Percentiles rank a stretch among this genome's conserved stretches.
Conservation (phyloP, 1,139 yeast genomes). For the Candida pseudocylindracea region DNA sequence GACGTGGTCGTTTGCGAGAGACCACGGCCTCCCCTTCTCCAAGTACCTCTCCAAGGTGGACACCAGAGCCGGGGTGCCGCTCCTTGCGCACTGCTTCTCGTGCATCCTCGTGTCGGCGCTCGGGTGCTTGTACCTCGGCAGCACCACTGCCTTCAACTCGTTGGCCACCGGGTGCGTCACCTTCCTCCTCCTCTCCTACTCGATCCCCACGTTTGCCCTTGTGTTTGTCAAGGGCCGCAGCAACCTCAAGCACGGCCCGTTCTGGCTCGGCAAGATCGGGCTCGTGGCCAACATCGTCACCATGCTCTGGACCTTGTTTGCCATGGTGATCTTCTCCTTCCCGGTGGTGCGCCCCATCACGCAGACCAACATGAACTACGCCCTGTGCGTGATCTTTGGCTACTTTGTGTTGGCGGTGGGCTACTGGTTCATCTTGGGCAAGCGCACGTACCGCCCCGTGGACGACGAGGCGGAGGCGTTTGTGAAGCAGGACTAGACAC, state of each 20-base stretch:
- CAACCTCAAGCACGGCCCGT: slow-evolving; percentile 44
- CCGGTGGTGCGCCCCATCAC: slow-evolving; percentile 46
- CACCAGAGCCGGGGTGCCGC: slow-evolving; percentile 22
- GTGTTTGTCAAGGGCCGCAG: slow-evolving; percentile 28
- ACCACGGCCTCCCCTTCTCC: slow-evolving; percentile 27
- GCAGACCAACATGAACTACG: slow-evolving; percentile 45
- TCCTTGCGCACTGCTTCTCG: slow-evolving; percentile 31
- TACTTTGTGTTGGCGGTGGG: slow-evolving; percentile 27
- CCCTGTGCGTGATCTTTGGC: slow-evolving; percentile 22
- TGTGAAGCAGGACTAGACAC: too few relatives aligned
- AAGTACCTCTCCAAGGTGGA: slow-evolving; percentile 22
- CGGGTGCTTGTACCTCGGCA: slow-evolving; percentile 29
- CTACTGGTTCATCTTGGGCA: slow-evolving; percentile 25
- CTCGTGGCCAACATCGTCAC: slow-evolving; percentile 28
- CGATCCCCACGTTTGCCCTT: slow-evolving; percentile 27
- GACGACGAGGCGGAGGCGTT: too few relatives aligned
- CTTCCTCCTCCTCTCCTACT: slow-evolving; percentile 23
- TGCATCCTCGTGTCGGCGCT: slow-evolving; percentile 20
- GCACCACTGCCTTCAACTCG: slow-evolving; percentile 32
- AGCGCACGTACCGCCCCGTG: too few relatives aligned
- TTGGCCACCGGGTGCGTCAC: slow-evolving; percentile 33
- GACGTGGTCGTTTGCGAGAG: slow-evolving; percentile 64
- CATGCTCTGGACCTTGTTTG: slow-evolving; percentile 34
- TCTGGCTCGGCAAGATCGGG: slow-evolving; percentile 46
- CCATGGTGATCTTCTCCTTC: slow-evolving; percentile 41